phyloP scores from a whole-genome alignment of 2,329 filamentous ascomycete genomes.

The Dactylonectria macrodidyma region DNA sequence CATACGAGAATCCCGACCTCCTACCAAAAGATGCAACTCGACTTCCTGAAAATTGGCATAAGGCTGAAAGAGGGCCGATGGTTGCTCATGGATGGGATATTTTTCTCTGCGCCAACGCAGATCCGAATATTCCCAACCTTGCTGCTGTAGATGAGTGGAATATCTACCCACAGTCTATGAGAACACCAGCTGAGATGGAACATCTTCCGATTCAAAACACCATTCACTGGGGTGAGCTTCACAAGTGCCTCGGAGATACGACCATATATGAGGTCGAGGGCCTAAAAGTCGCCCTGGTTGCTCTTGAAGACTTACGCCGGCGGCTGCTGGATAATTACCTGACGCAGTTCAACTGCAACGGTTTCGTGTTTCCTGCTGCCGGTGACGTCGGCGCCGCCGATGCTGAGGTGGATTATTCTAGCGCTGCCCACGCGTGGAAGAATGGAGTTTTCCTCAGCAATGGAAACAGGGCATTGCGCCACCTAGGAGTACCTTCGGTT shows the following conservation, averaged over 20 bases:
- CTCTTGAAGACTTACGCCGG: conserved; percentile 46
- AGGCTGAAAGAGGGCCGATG: conserved; percentile 28
- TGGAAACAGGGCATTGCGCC: conserved; percentile 66
- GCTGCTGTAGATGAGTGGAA: conserved; percentile 54
- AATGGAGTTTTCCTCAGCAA: conserved; percentile 69
- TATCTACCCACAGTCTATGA: conserved; percentile 43
- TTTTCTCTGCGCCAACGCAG: conserved; percentile 22
- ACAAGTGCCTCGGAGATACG: neutral
- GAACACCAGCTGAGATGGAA: conserved; percentile 25
- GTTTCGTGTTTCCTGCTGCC: conserved; percentile 64
- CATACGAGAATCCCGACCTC: conserved; percentile 61
- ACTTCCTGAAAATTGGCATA: conserved; percentile 59
- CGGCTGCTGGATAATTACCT: conserved; percentile 67
- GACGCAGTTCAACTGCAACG: conserved; percentile 57
- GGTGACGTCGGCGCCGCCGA: conserved; percentile 66
- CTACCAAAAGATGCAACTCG: conserved; percentile 48
- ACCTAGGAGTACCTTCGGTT: conserved; percentile 69
- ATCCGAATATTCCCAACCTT: conserved; percentile 46
- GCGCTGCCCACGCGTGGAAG: conserved; percentile 34
- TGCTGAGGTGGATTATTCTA: conserved; percentile 55
- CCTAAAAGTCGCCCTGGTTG: conserved; percentile 56
- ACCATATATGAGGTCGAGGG: conserved; percentile 59
- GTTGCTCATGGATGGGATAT: conserved; percentile 40
- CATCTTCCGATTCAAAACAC: conserved; percentile 20
- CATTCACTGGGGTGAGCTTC: conserved; percentile 27